Evolutionary conservation across 2,329 filamentous ascomycete species (phyloP).

Genomic region (Endocalyx cinctus): DNA sequence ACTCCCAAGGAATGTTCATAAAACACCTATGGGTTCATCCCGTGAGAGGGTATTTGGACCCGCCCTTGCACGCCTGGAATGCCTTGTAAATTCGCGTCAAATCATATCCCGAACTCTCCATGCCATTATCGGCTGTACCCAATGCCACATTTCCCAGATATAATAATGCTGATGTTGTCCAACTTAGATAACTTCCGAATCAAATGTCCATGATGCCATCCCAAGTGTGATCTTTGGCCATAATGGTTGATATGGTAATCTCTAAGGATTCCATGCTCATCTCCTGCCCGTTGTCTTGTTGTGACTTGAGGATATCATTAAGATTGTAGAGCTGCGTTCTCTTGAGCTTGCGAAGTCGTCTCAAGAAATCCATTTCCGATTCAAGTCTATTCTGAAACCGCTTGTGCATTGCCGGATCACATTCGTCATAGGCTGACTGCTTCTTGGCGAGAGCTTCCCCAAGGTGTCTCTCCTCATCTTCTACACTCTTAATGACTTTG

Average conservation of each 20-base stretch:
- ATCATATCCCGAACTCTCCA: too few relatives aligned
- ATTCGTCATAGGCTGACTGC: slow-evolving; percentile 58
- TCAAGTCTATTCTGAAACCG: slow-evolving; percentile 59
- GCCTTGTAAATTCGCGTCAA: too few relatives aligned
- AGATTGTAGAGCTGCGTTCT: slow-evolving; percentile 76
- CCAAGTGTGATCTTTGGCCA: slow-evolving; percentile 28
- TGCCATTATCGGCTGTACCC: too few relatives aligned
- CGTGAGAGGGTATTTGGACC: too few relatives aligned
- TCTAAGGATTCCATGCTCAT: slow-evolving; percentile 62
- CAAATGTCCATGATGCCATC: slow-evolving; percentile 22
- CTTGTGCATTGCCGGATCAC: slow-evolving; percentile 63
- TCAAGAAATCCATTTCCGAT: slow-evolving; percentile 55
- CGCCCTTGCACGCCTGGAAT: too few relatives aligned
- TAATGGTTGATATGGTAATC: slow-evolving; percentile 55
- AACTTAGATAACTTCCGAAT: too few relatives aligned
- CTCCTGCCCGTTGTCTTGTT: slow-evolving; percentile 60
- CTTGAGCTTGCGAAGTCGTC: slow-evolving; percentile 65
- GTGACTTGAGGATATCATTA: slow-evolving; percentile 79
- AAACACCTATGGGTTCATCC: too few relatives aligned
- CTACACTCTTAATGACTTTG: slow-evolving; percentile 74
- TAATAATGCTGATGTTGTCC: too few relatives aligned
- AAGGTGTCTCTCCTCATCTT: slow-evolving; percentile 75
- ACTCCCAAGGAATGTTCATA: too few relatives aligned
- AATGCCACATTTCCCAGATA: too few relatives aligned
- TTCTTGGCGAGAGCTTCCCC: slow-evolving; percentile 63